A percentile compares a stretch with the other conserved stretches of the same genome.
Conservation (phyloP, 2,329 filamentous ascomycete species). For the Parastagonospora nodorum region DNA sequence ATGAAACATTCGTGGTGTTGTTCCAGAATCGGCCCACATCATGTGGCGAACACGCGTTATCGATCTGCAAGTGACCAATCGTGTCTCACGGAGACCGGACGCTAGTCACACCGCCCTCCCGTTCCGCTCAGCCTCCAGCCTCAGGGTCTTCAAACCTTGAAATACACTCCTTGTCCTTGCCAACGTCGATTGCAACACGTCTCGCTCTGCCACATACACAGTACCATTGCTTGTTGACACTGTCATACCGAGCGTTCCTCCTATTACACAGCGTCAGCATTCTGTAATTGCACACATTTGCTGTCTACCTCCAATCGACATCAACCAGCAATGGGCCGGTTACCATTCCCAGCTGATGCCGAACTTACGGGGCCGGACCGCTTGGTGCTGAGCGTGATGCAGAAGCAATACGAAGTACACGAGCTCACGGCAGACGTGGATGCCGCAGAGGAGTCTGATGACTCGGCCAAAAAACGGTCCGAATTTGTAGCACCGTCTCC, state of each 20-base stretch:
- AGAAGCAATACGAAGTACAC: slow-evolving; percentile 33
- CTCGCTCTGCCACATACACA: no score
- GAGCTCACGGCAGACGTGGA: slow-evolving; percentile 11
- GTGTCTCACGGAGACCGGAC: not conserved
- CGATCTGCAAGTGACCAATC: not conserved
- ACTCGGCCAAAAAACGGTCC: slow-evolving; percentile 31
- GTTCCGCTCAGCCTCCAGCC: not conserved
- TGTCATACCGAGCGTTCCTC: not conserved
- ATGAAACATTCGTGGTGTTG: not conserved
- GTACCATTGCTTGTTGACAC: no score
- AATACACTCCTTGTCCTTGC: not conserved
- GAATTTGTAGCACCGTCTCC: slow-evolving; percentile 35
- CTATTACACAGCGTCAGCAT: not conserved
- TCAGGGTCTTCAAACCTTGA: not conserved
- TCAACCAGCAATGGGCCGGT: not conserved
- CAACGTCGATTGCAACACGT: no score
- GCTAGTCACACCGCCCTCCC: not conserved
- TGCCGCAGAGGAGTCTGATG: slow-evolving; percentile 28
- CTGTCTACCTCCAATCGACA: not conserved
- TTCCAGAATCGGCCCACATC: not conserved
- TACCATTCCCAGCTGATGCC: slow-evolving; percentile 37
- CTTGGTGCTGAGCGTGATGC: slow-evolving; percentile 34
- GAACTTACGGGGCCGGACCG: slow-evolving; percentile 39
- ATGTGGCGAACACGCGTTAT: not conserved
- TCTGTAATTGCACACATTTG: not conserved